Base-by-base conservation (phyloP, 140 eudicot genomes). In the Oenanthe javanica region DNA sequence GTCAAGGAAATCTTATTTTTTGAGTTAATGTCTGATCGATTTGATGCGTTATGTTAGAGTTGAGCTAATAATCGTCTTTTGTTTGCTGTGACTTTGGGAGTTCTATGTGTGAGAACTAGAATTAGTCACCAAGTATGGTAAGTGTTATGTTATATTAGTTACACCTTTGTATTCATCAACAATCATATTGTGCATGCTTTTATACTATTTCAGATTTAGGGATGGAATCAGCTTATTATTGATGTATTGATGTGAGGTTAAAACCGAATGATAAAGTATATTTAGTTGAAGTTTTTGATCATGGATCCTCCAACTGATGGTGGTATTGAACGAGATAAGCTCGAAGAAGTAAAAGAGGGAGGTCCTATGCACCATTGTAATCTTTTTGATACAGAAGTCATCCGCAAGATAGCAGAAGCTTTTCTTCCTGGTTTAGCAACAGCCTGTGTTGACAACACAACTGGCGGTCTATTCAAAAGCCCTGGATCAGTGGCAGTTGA, bases 361-460 rank as follows among this genome's bases (percentile, higher is more conserved):
- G 87, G 89, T 72, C 83, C 88, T 72, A 66, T 81, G 81, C 86
- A 79, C 75, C 88, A 85, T 5, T 95, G 99, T 79, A 91, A 91
- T 76, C 93, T 92, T 6, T 90, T 80, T 52, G 97, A 95, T 87
- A 83, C 87, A 4, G 97, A 92, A 82, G 75, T 90, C 31, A 90
- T 86, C 80, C 85, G 88, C 87, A 92, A 88, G 86, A 88, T 95
- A 79, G 97, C 97, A 38, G 87, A 89, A 82, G 93, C 82, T 51
- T 85, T 95, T 79, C 93, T 95, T 54, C 91, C 94, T 2, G 99
- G 99, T 77, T 88, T 95, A 82, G 94, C 99, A 67, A 88, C 97
- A 43, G 91, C 97, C 69, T 92, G 97, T 75, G 88, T 95, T 45
- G 99, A 95, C 89, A 90, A 86, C 92, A 95, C 99, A 2, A 88